phyloP scores from a whole-genome alignment of 345 rosid genomes.

The Durio zibethinus region DNA sequence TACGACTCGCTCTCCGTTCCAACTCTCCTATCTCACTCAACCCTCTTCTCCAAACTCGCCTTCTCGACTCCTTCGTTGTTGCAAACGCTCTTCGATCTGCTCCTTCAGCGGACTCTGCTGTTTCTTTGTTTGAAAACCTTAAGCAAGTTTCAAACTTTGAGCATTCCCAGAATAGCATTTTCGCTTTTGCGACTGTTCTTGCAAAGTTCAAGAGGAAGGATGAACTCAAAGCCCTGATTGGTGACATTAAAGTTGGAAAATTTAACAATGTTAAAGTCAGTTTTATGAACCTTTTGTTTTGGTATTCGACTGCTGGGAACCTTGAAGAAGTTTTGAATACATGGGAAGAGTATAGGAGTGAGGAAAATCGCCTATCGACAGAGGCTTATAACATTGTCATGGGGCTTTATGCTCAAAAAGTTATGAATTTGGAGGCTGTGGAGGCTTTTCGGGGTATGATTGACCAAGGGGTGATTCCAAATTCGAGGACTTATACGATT shows the following conservation, averaged over 20 bases:
- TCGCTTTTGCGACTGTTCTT: constrained; percentile 67
- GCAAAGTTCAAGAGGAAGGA: constrained; percentile 48
- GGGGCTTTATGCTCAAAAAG: constrained; percentile 43
- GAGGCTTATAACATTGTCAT: constrained; percentile 71
- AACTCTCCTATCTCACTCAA: constrained; percentile 28
- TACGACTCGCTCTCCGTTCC: constrained; percentile 72
- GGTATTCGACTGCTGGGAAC: constrained; percentile 60
- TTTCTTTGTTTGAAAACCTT: constrained; percentile 50
- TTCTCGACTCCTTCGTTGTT: constrained; percentile 68
- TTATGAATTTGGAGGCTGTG: constrained; percentile 49
- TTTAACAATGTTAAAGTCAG: constrained; percentile 45
- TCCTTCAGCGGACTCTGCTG: constrained; percentile 61
- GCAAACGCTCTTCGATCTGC: constrained; percentile 67
- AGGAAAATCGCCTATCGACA: constrained; percentile 45
- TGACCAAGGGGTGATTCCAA: constrained; percentile 68
- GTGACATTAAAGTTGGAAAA: constrained; percentile 44
- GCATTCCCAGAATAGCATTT: constrained; percentile 47
- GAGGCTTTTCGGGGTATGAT: constrained; percentile 48
- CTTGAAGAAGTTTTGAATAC: constrained; percentile 47
- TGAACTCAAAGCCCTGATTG: constrained; percentile 52
- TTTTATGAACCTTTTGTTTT: constrained; percentile 68
- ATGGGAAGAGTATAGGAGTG: constrained; percentile 53
- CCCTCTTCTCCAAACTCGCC: constrained; percentile 43
- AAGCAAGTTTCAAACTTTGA: constrained; percentile 29
- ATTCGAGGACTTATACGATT: constrained; percentile 78